Percentiles rank a stretch among this genome's conserved stretches.
phyloP scores from a whole-genome alignment of 2,329 filamentous ascomycete species.

The Hymenoscyphus repandus region DNA sequence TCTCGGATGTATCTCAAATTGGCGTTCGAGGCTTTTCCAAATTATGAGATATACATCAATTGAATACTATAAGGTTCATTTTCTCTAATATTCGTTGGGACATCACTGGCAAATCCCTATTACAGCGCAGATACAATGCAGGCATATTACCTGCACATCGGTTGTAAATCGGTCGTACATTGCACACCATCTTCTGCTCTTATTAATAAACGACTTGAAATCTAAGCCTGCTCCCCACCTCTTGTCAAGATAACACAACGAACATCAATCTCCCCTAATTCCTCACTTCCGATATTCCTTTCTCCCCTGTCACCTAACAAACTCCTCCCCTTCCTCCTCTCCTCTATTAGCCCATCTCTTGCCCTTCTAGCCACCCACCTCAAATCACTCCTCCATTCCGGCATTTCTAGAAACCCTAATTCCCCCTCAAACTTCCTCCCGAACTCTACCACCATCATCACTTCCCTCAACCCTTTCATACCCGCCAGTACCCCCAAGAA shows the following conservation, averaged over 20 bases:
- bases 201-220: background rate
- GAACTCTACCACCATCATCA: slow-evolving; percentile 26
- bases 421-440: slow-evolving; percentile 18
- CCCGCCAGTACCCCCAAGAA: slow-evolving; percentile 18
- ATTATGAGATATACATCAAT: no score
- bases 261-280: slow-evolving; percentile 12
- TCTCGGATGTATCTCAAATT: no score
- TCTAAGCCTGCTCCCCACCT: slow-evolving; percentile 15
- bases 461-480: slow-evolving; percentile 17
- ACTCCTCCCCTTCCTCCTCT: slow-evolving; percentile 11
- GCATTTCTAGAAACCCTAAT: slow-evolving; percentile 18
- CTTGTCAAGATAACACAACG: slow-evolving; percentile 25
- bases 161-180: no score
- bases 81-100: no score
- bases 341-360: slow-evolving; percentile 14
- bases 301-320: background rate
- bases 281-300: background rate
- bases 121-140: no score
- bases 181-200: no score
- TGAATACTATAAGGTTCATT: no score
- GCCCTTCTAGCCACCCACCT: slow-evolving; percentile 20
- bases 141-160: no score
- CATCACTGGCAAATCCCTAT: no score
- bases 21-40: no score
- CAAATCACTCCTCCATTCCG: slow-evolving; percentile 24